Evolutionary conservation across 2,329 filamentous ascomycete genomes (phyloP).

Genomic region (Fusarium sp.): DNA sequence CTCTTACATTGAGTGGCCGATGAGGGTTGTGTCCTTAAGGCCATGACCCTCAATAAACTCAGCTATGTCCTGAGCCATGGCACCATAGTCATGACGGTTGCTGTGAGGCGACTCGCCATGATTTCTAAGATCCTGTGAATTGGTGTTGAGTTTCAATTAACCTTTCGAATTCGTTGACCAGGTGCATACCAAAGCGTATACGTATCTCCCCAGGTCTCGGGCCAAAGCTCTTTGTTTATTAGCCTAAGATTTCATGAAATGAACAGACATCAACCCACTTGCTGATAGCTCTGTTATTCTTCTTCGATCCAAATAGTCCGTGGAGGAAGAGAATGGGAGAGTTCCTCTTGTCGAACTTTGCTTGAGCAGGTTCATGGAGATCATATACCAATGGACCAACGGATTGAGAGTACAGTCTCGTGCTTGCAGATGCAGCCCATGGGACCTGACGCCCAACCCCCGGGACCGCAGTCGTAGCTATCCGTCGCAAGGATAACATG

Average conservation of each 20-base stretch:
- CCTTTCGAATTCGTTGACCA: constrained; percentile 4
- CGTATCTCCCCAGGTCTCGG: constrained; percentile 80
- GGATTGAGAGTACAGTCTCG: constrained; percentile 41
- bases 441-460: constrained; percentile 8
- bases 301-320: constrained; percentile 93
- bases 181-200: constrained; percentile 81
- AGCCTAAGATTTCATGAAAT: neutral
- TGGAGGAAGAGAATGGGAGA: constrained; percentile 88
- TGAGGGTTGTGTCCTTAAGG: constrained; percentile 79
- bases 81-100: constrained; percentile 79
- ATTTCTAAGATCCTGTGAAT: constrained; percentile 83
- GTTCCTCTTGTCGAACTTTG: constrained; percentile 55
- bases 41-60: constrained; percentile 80
- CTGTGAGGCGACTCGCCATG: constrained; percentile 91
- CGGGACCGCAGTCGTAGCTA: constrained; percentile 15
- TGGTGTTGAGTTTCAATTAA: constrained; percentile 31
- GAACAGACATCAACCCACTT: constrained; percentile 71
- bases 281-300: constrained; percentile 94
- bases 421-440: neutral
- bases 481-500: constrained; percentile 40
- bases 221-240: constrained; percentile 74
- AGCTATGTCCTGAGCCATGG: constrained; percentile 86
- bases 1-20: constrained; percentile 91
- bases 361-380: constrained; percentile 70
- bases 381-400: constrained; percentile 70